These are phyloP conservation scores for Russula ochroleuca DNA, from an alignment of 768 basidiomycete genomes.

Conservation along the genomic window DNA sequence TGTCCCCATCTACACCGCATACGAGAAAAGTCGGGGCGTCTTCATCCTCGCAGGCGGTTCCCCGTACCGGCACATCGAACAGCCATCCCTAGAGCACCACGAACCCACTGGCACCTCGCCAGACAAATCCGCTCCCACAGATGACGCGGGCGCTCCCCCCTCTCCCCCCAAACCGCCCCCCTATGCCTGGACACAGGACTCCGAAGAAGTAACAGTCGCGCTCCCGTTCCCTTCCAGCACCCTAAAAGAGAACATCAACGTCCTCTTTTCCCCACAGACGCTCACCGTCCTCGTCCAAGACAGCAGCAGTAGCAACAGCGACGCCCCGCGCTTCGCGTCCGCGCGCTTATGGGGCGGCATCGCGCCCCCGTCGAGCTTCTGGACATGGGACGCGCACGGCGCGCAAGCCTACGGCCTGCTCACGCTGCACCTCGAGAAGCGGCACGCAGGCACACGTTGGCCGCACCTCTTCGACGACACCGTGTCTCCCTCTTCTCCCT, in stretches of 20 bases:
- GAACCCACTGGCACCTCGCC: conserved; percentile 51
- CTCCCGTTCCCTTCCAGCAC: conserved; percentile 78
- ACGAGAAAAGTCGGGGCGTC: conserved; percentile 42
- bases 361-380: conserved; percentile 73
- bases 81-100: conserved; percentile 38
- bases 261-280: conserved; percentile 59
- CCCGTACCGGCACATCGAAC: conserved; percentile 44
- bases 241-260: conserved; percentile 57
- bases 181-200: conserved; percentile 90
- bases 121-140: conserved; percentile 60
- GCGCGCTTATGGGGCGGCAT: conserved; percentile 78
- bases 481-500: conserved; percentile 36
- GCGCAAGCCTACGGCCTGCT: conserved; percentile 64
- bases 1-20: conserved; percentile 58
- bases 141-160: conserved; percentile 31
- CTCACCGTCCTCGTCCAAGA: conserved; percentile 60
- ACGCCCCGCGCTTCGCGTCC: conserved; percentile 54
- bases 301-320: conserved; percentile 25
- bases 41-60: conserved; percentile 60
- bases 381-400: conserved; percentile 87
- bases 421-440: conserved; percentile 83
- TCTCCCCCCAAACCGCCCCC: conserved; percentile 57
- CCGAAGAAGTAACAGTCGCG: conserved; percentile 76
- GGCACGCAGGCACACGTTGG: conserved; percentile 81
- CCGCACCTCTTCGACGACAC: conserved; percentile 68